Base-by-base conservation (phyloP, 495 filamentous ascomycete genomes). In the Talaromyces wortmannii region DNA sequence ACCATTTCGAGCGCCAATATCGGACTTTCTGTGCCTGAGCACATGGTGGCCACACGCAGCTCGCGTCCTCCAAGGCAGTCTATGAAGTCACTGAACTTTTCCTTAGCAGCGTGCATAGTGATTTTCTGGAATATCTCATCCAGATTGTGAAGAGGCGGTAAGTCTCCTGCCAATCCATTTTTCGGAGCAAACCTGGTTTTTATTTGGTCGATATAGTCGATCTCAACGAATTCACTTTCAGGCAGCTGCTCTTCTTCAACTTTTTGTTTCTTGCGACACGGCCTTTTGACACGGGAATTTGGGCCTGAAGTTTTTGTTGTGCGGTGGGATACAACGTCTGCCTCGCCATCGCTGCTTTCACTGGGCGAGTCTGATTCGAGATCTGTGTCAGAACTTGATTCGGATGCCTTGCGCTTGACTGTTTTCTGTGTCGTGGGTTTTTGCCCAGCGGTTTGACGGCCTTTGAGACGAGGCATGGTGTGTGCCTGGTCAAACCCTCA, bases 1-100 rank as follows among this genome's bases (percentile, higher is more conserved):
- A 83, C 61, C 59, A 84, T 71, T 42, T 80, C 70, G 43, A 92
- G 61, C 0, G 85, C 86, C 3, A 92, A 70, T 6, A 95, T 67
- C 10, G 90, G 90, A 30, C 82, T 83, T 59, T 95, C 90, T 0
- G 90, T 94, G 4, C 90, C 90, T 10, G 88, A 92, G 61, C 89
- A 95, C 63, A 91, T 81, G 0, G 90, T 95, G 1, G 78, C 89
- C 18, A 92, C 78, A 2, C 77, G 78, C 7, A 92, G 61, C 31
- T 70, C 68, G 43, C 74, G 64, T 13, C 63, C 59, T 10, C 70
- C 65, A 1, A 83, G 56, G 23, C 63, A 59, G 4, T 62, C 52
- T 12, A 83, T 50, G 30, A 76, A 66, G 3, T 66, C 45, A 0
- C 50, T 59, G 6, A 82, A 60, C 3, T 71, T 50, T 5, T 59